These are phyloP conservation scores for Melampsora larici-populina DNA, from an alignment of 1,284 basidiomycete species.

Conservation along the genomic window DNA sequence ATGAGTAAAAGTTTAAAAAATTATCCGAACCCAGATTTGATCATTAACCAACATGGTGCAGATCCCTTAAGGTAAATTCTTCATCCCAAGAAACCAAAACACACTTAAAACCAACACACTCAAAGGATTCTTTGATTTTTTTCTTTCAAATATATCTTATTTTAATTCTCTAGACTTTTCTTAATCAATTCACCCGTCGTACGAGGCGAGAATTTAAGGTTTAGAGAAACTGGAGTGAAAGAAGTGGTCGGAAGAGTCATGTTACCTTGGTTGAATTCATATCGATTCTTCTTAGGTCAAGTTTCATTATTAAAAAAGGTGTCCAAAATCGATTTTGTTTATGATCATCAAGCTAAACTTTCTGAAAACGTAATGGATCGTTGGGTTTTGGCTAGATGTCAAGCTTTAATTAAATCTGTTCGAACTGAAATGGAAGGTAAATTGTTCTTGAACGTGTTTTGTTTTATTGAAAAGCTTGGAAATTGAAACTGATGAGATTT, in stretches of 20 bases:
- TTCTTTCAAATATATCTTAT: neutral
- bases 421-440: constrained; percentile 82
- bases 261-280: constrained; percentile 97
- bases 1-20: constrained; percentile 99
- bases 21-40: constrained; percentile 92
- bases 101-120: neutral
- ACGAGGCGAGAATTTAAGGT: constrained; percentile 92
- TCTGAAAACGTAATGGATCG: constrained; percentile 96
- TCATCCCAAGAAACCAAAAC: too few relatives aligned
- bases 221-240: constrained; percentile 96
- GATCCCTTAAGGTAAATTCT: constrained; percentile 77
- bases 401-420: constrained; percentile 89
- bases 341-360: constrained; percentile 78
- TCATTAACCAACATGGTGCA: constrained; percentile 89
- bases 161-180: constrained; percentile 69
- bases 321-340: constrained; percentile 73
- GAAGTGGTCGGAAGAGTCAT: constrained; percentile 93
- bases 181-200: constrained; percentile 98
- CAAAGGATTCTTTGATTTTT: too few relatives aligned
- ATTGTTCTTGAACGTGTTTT: constrained; percentile 40
- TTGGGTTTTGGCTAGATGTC: constrained; percentile 96
- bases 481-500: neutral
- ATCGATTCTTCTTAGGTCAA: constrained; percentile 99
- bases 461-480: too few relatives aligned
- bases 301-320: constrained; percentile 82